Conservation (phyloP, 768 basidiomycete species). For the Tulasnella sp. region DNA sequence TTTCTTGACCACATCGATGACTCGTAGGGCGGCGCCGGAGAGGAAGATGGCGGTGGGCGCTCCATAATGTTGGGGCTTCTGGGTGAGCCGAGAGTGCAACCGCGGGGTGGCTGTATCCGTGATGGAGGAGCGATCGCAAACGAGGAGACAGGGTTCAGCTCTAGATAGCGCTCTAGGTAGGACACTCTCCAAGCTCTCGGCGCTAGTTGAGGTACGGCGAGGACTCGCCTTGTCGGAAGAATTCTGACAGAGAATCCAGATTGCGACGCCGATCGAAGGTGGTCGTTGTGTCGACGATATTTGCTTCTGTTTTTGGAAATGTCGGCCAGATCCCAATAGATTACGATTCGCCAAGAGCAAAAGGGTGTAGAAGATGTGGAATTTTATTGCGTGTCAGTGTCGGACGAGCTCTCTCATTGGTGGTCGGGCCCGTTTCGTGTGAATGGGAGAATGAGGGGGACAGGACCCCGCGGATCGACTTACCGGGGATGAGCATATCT, state of each 20-base stretch:
- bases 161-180: neutral
- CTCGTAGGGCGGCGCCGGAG: conserved; percentile 80
- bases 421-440: neutral
- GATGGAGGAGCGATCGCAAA: too few species aligned
- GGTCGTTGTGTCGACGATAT: conserved; percentile 59
- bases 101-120: conserved; percentile 46
- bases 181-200: neutral
- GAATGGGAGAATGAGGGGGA: too few species aligned
- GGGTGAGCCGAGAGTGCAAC: conserved; percentile 57
- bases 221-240: conserved; percentile 60
- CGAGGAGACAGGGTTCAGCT: too few species aligned
- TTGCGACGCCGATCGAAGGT: conserved; percentile 59
- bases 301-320: conserved; percentile 9
- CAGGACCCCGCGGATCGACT: conserved; percentile 21
- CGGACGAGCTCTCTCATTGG: neutral
- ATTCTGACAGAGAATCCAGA: conserved; percentile 58
- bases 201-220: neutral
- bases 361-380: neutral
- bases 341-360: neutral
- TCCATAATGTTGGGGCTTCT: conserved; percentile 66
- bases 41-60: conserved; percentile 80
- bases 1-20: conserved; percentile 73
- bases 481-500: conserved; percentile 70
- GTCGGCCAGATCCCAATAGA: too few species aligned
- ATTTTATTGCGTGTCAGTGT: too few species aligned